Conservation (phyloP, 2,329 filamentous ascomycete species). For the Furcasterigmium sp. region DNA sequence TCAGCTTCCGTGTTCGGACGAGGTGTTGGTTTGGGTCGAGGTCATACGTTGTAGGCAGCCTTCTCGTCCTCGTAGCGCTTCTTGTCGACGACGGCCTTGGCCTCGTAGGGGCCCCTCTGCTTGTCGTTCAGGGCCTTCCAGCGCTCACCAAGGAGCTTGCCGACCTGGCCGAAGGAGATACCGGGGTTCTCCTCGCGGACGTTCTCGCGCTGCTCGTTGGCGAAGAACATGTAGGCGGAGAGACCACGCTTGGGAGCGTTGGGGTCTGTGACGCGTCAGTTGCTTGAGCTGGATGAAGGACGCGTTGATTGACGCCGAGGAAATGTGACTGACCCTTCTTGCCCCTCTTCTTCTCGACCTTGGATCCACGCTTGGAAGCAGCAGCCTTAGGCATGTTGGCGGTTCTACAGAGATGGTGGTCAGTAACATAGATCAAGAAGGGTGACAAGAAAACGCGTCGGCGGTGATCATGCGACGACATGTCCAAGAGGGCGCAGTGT, state of each 20-base stretch:
- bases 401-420: slow-evolving; percentile 14
- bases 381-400: slow-evolving; percentile 56
- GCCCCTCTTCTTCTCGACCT: slow-evolving; percentile 49
- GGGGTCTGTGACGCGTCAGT: slow-evolving; percentile 57
- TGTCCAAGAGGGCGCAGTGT: slow-evolving; percentile 4
- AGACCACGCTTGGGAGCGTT: slow-evolving; percentile 99
- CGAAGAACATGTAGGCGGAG: slow-evolving; percentile 99
- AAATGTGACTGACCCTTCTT: slow-evolving; percentile 52
- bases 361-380: slow-evolving; percentile 47
- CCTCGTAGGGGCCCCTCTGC: slow-evolving; percentile 90
- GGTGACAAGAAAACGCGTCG: too few relatives aligned
- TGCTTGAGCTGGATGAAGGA: not conserved
- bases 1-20: slow-evolving; percentile 18
- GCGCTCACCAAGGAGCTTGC: slow-evolving; percentile 95
- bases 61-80: slow-evolving; percentile 99
- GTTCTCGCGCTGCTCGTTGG: slow-evolving; percentile 98
- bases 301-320: too few relatives aligned
- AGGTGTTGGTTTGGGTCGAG: not conserved
- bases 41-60: slow-evolving; percentile 79
- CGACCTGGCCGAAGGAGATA: slow-evolving; percentile 95
- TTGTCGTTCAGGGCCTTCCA: slow-evolving; percentile 97
- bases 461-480: too few relatives aligned
- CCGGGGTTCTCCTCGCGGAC: slow-evolving; percentile 98
- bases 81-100: slow-evolving; percentile 96
- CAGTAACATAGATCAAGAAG: not conserved